Conservation (phyloP, 805 yeast species). For the Jamesozyma rosinii region DNA sequence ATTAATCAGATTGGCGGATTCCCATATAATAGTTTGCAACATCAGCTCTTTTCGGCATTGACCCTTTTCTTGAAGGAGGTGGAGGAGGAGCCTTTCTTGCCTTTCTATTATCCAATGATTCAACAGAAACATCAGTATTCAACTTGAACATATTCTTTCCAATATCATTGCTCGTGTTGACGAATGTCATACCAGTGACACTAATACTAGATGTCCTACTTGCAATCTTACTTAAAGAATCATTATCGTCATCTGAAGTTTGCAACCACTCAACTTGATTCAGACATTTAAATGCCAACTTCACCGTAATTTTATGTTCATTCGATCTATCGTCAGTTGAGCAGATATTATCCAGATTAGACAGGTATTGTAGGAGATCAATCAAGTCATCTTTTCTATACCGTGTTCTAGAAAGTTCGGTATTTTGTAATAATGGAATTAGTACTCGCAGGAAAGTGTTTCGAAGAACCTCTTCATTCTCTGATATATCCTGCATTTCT, state of each 20-base stretch:
- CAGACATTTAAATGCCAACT: conserved; percentile 35
- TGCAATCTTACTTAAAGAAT: neutral
- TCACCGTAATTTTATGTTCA: conserved; percentile 33
- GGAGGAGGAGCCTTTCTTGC: conserved; percentile 32
- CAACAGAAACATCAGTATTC: conserved; percentile 25
- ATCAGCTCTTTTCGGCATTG: conserved; percentile 1
- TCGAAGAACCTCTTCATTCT: conserved; percentile 47
- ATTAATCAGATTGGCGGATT: conserved; percentile 1
- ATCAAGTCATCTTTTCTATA: conserved; percentile 52
- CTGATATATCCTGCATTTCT: conserved; percentile 63
- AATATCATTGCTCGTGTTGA: neutral
- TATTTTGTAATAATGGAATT: conserved; percentile 56
- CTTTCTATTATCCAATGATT: conserved; percentile 30
- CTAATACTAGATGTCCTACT: conserved; percentile 23
- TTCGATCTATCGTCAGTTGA: conserved; percentile 12
- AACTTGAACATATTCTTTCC: neutral
- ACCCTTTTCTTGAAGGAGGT: conserved; percentile 29
- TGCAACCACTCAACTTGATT: conserved; percentile 30
- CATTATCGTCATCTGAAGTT: conserved; percentile 3
- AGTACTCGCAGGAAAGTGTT: conserved; percentile 68
- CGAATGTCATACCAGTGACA: conserved; percentile 12
- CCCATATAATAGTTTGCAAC: conserved; percentile 5
- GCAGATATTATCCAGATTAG: conserved; percentile 21
- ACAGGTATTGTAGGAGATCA: conserved; percentile 42
- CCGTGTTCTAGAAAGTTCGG: conserved; percentile 47